A percentile compares a stretch with the other conserved stretches of the same genome.
phyloP scores from a whole-genome alignment of 23 red algal species.

The Gracilaria domingensis region DNA sequence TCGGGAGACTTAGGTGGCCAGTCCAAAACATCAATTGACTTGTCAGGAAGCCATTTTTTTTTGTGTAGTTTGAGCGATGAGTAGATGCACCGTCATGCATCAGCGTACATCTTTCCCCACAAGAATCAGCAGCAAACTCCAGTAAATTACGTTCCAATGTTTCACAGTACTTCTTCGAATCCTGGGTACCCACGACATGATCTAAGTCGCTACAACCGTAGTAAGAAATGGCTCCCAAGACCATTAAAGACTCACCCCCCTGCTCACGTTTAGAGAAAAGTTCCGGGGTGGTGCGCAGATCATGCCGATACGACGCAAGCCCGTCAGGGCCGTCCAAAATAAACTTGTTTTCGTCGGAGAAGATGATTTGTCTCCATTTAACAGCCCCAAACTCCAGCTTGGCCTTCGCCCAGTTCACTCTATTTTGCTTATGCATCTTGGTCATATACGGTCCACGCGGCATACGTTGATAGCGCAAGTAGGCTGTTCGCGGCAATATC shows the following conservation, averaged over 20 bases:
- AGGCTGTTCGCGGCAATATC: too few species aligned
- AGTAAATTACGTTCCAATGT: too few species aligned
- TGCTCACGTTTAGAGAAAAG: background rate
- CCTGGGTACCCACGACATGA: too few species aligned
- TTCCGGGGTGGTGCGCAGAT: background rate
- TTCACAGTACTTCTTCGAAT: too few species aligned
- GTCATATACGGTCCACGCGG: too few species aligned
- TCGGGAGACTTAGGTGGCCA: conserved; percentile 15
- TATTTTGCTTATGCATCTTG: too few species aligned
- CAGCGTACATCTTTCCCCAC: too few species aligned
- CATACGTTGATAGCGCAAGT: too few species aligned
- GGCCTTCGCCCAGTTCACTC: background rate
- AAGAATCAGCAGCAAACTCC: too few species aligned
- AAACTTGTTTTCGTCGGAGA: background rate
- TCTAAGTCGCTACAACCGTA: too few species aligned
- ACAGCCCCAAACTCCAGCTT: background rate
- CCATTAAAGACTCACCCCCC: background rate
- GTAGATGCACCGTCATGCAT: too few species aligned
- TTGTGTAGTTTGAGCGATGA: conserved; percentile 20
- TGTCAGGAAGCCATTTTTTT: conserved; percentile 1
- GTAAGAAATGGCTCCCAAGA: background rate
- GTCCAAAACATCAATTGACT: background rate
- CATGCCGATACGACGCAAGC: background rate
- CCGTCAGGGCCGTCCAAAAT: background rate
- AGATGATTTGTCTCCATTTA: background rate